Conservation (phyloP, 768 basidiomycete species). For the Nidularia sp. region DNA sequence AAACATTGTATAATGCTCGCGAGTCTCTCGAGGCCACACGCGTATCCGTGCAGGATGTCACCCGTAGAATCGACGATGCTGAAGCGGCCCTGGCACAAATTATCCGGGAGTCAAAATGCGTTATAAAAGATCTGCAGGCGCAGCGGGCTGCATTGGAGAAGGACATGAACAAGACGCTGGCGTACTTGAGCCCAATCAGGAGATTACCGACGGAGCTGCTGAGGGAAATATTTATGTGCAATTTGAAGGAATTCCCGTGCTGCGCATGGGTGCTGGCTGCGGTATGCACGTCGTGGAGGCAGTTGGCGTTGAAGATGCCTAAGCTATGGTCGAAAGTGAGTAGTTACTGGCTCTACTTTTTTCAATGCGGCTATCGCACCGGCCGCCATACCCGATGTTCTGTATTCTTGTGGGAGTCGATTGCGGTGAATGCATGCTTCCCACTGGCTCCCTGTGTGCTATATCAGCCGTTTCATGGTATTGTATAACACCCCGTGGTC, state of each 20-base stretch:
- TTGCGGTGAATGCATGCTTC: too few species aligned
- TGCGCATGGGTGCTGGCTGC: slow-evolving; percentile 73
- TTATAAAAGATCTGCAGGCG: slow-evolving; percentile 49
- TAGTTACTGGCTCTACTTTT: slow-evolving; percentile 3
- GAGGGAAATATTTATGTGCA: slow-evolving; percentile 65
- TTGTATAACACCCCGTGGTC: too few species aligned
- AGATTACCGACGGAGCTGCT: slow-evolving; percentile 72
- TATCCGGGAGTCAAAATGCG: slow-evolving; percentile 46
- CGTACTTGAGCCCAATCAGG: slow-evolving; percentile 71
- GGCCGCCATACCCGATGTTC: too few species aligned
- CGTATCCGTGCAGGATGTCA: slow-evolving; percentile 28
- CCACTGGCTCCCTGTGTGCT: too few species aligned
- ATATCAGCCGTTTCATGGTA: too few species aligned
- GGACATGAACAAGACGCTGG: slow-evolving; percentile 43
- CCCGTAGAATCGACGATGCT: slow-evolving; percentile 44
- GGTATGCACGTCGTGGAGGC: slow-evolving; percentile 66
- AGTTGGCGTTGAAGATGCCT: slow-evolving; percentile 61
- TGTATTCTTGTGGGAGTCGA: too few species aligned
- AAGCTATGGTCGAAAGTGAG: slow-evolving; percentile 75
- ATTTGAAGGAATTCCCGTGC: slow-evolving; percentile 68
- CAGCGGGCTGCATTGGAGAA: slow-evolving; percentile 48
- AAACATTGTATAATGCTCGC: slow-evolving; percentile 50
- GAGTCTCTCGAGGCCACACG: slow-evolving; percentile 33
- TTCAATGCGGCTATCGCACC: too few species aligned
- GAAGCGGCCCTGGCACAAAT: slow-evolving; percentile 56